Percentiles rank a stretch among this genome's conserved stretches.
Conservation (phyloP, 768 basidiomycete genomes). For the Naganishia onofrii region DNA sequence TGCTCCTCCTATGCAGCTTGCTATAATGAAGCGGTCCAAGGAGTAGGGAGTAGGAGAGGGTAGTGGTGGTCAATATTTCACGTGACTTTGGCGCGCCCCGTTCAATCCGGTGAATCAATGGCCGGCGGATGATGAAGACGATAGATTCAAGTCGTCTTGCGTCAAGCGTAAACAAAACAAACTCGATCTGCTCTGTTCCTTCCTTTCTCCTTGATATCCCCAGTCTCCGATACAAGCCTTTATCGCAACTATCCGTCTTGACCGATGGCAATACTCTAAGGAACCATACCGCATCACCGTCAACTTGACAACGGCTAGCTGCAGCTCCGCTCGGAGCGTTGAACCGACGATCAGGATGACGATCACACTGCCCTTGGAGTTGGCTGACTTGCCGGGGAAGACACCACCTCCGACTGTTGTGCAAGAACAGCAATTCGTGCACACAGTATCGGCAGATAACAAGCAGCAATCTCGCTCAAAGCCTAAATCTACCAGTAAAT, state of each 20-base stretch:
- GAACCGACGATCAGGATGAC: slow-evolving; percentile 12
- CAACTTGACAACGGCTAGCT: neutral
- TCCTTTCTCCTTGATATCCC: neutral
- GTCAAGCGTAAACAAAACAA: neutral
- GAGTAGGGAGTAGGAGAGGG: neutral
- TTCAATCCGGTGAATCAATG: neutral
- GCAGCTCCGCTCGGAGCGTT: neutral
- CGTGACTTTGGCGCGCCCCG: neutral
- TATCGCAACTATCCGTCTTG: neutral
- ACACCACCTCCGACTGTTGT: neutral
- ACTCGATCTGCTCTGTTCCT: neutral
- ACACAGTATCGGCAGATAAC: neutral
- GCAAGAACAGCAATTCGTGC: neutral
- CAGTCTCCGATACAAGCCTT: neutral
- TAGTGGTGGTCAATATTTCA: neutral
- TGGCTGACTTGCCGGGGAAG: slow-evolving; percentile 2
- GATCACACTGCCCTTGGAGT: slow-evolving; percentile 23
- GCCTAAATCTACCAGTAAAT: neutral
- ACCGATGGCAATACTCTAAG: neutral
- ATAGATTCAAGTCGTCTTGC: no score
- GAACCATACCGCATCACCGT: neutral
- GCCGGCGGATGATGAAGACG: neutral
- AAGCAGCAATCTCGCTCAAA: neutral
- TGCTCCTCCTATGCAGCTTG: no score
- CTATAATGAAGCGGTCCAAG: no score